phyloP scores from a whole-genome alignment of 148 eudicot genomes.

The Persicaria tinctoria region DNA sequence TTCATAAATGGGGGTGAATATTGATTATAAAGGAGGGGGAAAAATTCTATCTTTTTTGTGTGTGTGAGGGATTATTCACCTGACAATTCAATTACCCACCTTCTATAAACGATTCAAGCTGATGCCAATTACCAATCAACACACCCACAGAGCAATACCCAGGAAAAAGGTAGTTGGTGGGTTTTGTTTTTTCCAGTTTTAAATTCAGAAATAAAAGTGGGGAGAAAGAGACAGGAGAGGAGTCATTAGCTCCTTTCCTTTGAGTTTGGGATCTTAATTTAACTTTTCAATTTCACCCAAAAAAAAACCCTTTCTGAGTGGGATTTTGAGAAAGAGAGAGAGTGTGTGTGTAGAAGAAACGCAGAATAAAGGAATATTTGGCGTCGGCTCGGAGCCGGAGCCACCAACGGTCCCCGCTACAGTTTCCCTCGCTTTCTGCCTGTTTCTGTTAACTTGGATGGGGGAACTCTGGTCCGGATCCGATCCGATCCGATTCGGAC shows the following conservation, averaged over 20 bases:
- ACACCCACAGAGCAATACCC: conserved; percentile 6
- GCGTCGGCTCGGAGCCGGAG: neutral
- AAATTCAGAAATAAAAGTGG: neutral
- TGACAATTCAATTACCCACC: neutral
- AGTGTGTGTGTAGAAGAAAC: conserved; percentile 6
- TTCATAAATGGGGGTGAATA: conserved; percentile 1
- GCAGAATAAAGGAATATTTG: conserved; percentile 10
- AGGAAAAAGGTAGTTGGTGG: conserved; percentile 3
- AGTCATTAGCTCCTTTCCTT: conserved; percentile 4
- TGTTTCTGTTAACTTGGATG: neutral
- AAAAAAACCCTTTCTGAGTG: neutral
- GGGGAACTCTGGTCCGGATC: neutral
- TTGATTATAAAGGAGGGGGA: neutral
- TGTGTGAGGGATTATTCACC: conserved; percentile 1
- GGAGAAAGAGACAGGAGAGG: conserved; percentile 4
- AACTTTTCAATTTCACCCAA: neutral
- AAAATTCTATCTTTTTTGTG: conserved; percentile 8
- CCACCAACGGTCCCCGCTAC: neutral
- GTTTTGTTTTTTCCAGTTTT: neutral
- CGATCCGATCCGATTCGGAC: neutral
- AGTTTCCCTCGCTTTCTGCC: neutral
- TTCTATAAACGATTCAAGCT: neutral
- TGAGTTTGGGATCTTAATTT: conserved; percentile 6
- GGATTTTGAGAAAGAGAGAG: neutral
- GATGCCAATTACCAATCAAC: conserved; percentile 8